Evolutionary conservation across 805 yeast genomes (phyloP).

Genomic region (Candida tammaniensis): DNA sequence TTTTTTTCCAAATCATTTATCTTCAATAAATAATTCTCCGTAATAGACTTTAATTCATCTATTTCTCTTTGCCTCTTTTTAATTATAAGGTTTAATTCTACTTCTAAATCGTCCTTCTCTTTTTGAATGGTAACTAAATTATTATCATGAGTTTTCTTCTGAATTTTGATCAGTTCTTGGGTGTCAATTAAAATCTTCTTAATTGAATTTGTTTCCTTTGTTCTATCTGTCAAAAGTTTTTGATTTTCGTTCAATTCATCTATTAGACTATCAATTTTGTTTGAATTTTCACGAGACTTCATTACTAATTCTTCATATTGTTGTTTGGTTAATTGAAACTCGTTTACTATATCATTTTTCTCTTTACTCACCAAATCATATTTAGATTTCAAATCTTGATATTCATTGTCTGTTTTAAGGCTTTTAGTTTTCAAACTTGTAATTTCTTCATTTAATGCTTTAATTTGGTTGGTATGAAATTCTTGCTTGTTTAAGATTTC

Average conservation of each 20-base stretch:
- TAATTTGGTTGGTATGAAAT: slow-evolving; percentile 25
- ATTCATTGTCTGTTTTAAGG: slow-evolving; percentile 35
- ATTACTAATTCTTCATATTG: slow-evolving; percentile 71
- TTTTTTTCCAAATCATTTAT: slow-evolving; percentile 37
- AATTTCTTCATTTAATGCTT: slow-evolving; percentile 32
- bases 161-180: slow-evolving; percentile 54
- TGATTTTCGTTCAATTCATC: slow-evolving; percentile 81
- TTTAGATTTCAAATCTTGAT: slow-evolving; percentile 39
- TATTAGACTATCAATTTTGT: slow-evolving; percentile 62
- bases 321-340: slow-evolving; percentile 46
- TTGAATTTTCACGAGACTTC: slow-evolving; percentile 63
- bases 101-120: slow-evolving; percentile 61
- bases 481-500: slow-evolving; percentile 44
- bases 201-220: slow-evolving; percentile 72
- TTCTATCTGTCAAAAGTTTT: slow-evolving; percentile 71
- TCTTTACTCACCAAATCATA: slow-evolving; percentile 32
- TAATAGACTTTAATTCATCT: slow-evolving; percentile 49
- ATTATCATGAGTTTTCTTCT: slow-evolving; percentile 53
- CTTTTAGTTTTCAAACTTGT: slow-evolving; percentile 43
- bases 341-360: slow-evolving; percentile 36
- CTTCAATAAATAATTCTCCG: slow-evolving; percentile 42
- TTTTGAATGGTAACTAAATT: slow-evolving; percentile 52
- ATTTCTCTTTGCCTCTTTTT: slow-evolving; percentile 63
- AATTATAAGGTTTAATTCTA: slow-evolving; percentile 41
- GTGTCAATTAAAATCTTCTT: slow-evolving; percentile 66